Percentiles rank a stretch among this genome's conserved stretches.
phyloP scores from a whole-genome alignment of 306 rosid species.

The Trichosanthes truncata region DNA sequence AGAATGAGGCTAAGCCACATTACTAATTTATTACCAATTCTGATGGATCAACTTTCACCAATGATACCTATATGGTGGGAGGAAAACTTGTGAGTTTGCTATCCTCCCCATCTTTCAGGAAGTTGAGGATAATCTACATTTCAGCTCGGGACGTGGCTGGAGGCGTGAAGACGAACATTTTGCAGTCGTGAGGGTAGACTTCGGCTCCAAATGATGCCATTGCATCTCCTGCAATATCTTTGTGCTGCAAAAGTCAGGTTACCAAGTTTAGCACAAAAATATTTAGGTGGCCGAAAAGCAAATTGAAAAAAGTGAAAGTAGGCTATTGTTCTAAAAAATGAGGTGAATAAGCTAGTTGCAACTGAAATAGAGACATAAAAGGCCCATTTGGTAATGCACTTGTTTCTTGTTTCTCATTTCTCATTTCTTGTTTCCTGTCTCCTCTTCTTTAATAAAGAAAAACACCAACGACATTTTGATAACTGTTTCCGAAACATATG shows the following conservation, averaged over 20 bases:
- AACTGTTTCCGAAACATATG: no score
- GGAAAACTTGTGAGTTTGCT: neutral
- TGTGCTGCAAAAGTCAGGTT: conserved; percentile 48
- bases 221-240: conserved; percentile 29
- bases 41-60: neutral
- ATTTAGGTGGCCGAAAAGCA: neutral
- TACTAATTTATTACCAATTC: neutral
- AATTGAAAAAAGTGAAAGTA: neutral
- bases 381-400: no score
- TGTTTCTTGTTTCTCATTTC: no score
- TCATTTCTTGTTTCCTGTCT: no score
- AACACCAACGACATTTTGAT: no score
- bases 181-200: conserved; percentile 56
- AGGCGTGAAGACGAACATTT: conserved; percentile 50
- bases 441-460: no score
- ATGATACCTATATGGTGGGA: neutral
- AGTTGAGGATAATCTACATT: neutral
- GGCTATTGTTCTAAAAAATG: neutral
- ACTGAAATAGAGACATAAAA: neutral
- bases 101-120: neutral
- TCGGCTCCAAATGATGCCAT: conserved; percentile 53
- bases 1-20: neutral
- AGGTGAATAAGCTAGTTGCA: neutral
- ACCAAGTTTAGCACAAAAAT: conserved; percentile 8
- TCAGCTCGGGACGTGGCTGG: conserved; percentile 3